Evolutionary conservation across 495 filamentous ascomycete genomes (phyloP), one percentile per base, ranked within the genome.

Genomic region (Penicillium roqueforti): DNA sequence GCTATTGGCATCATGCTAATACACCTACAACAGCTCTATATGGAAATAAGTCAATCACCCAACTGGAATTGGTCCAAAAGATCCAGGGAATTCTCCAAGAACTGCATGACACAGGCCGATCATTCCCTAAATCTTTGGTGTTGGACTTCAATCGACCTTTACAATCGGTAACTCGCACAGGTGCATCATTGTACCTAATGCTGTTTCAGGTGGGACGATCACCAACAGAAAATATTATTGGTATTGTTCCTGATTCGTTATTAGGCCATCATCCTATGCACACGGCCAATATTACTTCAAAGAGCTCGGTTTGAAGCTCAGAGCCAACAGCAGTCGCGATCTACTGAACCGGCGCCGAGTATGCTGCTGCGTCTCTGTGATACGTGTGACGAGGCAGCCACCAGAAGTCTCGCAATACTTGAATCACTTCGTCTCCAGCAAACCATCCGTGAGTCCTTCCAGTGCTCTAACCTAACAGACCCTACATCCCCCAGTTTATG

Each of bases 181-280:
- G 61, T 16, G 55, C 61, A 11, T 61, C 61, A 7, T 37, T 65
- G 5, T 61, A 59, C 18, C 16, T 61, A 11, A 65, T 61, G 58
- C 45, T 65, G 0, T 61, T 61, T 13, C 58, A 64, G 44, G 61
- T 63, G 25, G 28, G 56, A 2, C 29, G 6, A 6, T 16, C 26
- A 8, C n/a, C 13, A 26, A 29, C 8, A 49, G 32, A 37, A 2
- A 3, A 19, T 18, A 13, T 25, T 8, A 18, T 6, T 36, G 4
- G 32, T n/a, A 2, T 20, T 54, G 7, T 19, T 7, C 0, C n/a
- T 44, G 19, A 34, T 29, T 10, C 8, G 25, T 8, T 0, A 10
- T 26, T 3, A 64, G 61, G 58, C 62, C 9, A 65, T 65, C 16
- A 65, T 62, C 10, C 38, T 65, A 22, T 65, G 62, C 19, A 55